A percentile compares a stretch with the other conserved stretches of the same genome.
Evolutionary conservation across 192 early-diverging fungal genomes (phyloP).

Genomic region (Kickxella alabastrina): DNA sequence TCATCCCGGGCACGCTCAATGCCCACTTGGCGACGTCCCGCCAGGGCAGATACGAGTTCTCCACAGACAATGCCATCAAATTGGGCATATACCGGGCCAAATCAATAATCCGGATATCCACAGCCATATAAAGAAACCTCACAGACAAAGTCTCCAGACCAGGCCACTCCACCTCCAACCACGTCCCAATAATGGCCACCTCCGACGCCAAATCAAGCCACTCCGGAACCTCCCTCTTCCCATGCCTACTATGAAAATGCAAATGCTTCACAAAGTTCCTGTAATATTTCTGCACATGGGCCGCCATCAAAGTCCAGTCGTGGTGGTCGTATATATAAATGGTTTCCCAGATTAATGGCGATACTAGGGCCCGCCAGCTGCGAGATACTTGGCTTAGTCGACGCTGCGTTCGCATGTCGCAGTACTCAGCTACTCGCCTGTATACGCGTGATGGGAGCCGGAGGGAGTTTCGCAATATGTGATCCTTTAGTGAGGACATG

Average conservation of each 20-base stretch:
- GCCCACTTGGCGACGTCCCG: constrained; percentile 52
- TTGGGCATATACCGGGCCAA: constrained; percentile 39
- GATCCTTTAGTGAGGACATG: constrained; percentile 35
- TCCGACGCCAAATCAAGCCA: constrained; percentile 52
- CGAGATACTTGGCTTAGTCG: constrained; percentile 47
- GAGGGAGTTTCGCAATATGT: constrained; percentile 17
- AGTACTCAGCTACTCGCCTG: constrained; percentile 47
- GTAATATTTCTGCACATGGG: constrained; percentile 39
- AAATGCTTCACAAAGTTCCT: constrained; percentile 42
- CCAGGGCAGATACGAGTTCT: constrained; percentile 53
- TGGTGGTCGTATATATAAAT: constrained; percentile 39
- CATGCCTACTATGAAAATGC: constrained; percentile 35
- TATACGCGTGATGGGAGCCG: constrained; percentile 43
- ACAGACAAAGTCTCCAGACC: constrained; percentile 34
- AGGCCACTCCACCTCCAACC: constrained; percentile 50
- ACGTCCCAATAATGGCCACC: constrained; percentile 47
- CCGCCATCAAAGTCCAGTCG: constrained; percentile 21
- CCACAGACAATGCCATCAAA: constrained; percentile 24
- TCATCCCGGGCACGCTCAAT: constrained; percentile 20
- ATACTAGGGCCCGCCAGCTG: constrained; percentile 48
- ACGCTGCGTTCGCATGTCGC: constrained; percentile 36
- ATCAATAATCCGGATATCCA: constrained; percentile 47
- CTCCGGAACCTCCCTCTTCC: constrained; percentile 34
- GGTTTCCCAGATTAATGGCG: constrained; percentile 47
- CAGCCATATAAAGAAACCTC: constrained; percentile 47